A percentile compares a stretch with the other conserved stretches of the same genome.
These are phyloP conservation scores for Metarhizium brunneum DNA, from an alignment of 2,329 filamentous ascomycete genomes.

Conservation along the genomic window DNA sequence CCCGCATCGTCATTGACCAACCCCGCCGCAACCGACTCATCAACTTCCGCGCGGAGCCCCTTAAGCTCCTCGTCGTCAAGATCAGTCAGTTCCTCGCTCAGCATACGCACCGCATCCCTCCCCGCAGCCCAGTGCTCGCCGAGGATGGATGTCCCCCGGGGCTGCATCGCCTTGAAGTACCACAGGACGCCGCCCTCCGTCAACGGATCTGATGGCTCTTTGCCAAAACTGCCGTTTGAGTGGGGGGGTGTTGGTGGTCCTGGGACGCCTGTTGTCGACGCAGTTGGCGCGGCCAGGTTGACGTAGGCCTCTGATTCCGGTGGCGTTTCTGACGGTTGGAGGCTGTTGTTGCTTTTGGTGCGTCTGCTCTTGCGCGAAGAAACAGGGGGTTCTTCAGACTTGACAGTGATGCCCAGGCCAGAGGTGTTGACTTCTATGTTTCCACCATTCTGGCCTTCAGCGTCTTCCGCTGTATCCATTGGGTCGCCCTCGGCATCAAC, in stretches of 20 bases:
- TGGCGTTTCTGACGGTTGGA: conserved; percentile 30
- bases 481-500: conserved; percentile 20
- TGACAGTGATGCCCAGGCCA: conserved; percentile 18
- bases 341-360: conserved; percentile 12
- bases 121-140: conserved; percentile 58
- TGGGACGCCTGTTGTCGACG: conserved; percentile 15
- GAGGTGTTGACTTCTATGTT: conserved; percentile 40
- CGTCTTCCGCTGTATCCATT: conserved; percentile 27
- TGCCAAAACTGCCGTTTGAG: conserved; percentile 48
- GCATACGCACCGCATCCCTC: conserved; percentile 53
- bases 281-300: conserved; percentile 13
- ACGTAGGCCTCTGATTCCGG: conserved; percentile 40
- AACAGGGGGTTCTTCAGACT: conserved; percentile 6
- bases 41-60: conserved; percentile 50
- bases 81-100: conserved; percentile 85
- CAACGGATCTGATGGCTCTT: conserved; percentile 43
- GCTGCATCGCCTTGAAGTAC: conserved; percentile 78
- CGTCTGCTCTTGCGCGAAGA: conserved; percentile 16
- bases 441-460: conserved; percentile 24
- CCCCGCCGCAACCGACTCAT: conserved; percentile 26
- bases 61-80: conserved; percentile 85
- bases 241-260: conserved; percentile 58
- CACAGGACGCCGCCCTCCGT: conserved; percentile 74
- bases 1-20: conserved; percentile 11
- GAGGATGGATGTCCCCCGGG: conserved; percentile 68